Conservation (phyloP, 371 early-diverging fungal species). For the Catenaria anguillulae region DNA sequence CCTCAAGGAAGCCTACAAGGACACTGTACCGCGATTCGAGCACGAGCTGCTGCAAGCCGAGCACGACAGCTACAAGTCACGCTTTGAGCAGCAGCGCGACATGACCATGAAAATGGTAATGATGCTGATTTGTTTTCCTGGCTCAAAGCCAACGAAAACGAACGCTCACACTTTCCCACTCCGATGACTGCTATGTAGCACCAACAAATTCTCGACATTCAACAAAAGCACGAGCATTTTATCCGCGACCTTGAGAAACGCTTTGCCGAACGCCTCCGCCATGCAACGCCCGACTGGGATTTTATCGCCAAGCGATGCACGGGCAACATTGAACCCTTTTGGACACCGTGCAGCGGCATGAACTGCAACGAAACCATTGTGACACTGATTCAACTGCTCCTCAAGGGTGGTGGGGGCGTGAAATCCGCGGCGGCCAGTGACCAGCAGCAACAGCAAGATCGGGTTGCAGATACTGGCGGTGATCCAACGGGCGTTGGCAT, state of each 20-base stretch:
- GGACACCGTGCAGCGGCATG: conserved; percentile 4
- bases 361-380: conserved; percentile 1
- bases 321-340: neutral
- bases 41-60: conserved; percentile 1
- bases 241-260: neutral
- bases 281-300: conserved; percentile 1
- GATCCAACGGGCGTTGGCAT: too few species aligned
- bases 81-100: neutral
- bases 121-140: neutral
- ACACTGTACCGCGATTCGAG: neutral
- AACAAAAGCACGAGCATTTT: conserved; percentile 2
- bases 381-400: neutral
- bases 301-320: neutral
- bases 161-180: neutral
- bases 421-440: neutral
- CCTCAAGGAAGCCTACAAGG: neutral
- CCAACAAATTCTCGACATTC: neutral
- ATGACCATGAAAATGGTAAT: neutral
- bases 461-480: too few species aligned
- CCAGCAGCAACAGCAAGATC: neutral
- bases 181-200: too few species aligned
- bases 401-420: neutral
- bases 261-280: neutral
- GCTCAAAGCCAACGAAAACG: too few species aligned
- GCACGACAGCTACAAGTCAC: conserved; percentile 5